phyloP scores from a whole-genome alignment of 2,329 filamentous ascomycete genomes.

The Claviceps pazoutovae region DNA sequence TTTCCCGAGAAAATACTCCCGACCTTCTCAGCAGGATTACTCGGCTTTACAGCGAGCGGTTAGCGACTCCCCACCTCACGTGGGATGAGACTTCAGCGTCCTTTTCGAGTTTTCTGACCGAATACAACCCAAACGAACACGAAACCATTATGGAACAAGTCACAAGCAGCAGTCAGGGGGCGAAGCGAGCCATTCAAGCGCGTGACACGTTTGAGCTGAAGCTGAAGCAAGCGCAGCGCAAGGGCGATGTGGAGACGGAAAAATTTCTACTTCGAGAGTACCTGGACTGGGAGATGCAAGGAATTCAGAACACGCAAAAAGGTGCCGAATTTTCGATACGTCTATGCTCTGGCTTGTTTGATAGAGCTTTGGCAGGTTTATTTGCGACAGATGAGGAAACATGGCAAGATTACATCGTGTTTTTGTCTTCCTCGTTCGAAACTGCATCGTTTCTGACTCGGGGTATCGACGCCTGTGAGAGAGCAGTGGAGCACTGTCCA shows the following conservation, averaged over 20 bases:
- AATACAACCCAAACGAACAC: conserved; percentile 56
- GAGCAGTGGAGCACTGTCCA: conserved; percentile 80
- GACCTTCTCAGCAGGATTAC: conserved; percentile 51
- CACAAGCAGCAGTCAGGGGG: conserved; percentile 46
- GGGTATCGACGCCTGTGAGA: conserved; percentile 58
- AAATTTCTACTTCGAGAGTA: conserved; percentile 49
- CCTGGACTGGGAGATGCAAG: conserved; percentile 67
- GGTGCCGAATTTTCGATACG: conserved; percentile 30
- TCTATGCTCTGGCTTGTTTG: conserved; percentile 55
- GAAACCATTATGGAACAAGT: conserved; percentile 59
- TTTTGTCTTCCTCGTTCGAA: conserved; percentile 39
- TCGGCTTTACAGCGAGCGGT: conserved; percentile 54
- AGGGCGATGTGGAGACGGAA: conserved; percentile 41
- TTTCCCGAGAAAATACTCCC: conserved; percentile 40
- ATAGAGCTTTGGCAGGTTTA: conserved; percentile 55
- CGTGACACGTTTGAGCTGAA: conserved; percentile 57
- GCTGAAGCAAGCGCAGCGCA: conserved; percentile 42
- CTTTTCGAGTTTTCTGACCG: conserved; percentile 62
- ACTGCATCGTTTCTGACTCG: conserved; percentile 22
- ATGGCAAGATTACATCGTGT: conserved; percentile 77
- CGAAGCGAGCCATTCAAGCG: conserved; percentile 46
- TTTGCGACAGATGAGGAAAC: conserved; percentile 60
- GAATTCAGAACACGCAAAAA: conserved; percentile 37
- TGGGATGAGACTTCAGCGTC: conserved; percentile 64
- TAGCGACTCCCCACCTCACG: conserved; percentile 57